phyloP scores from a whole-genome alignment of 306 rosid genomes.

The Trifolium fragiferum region DNA sequence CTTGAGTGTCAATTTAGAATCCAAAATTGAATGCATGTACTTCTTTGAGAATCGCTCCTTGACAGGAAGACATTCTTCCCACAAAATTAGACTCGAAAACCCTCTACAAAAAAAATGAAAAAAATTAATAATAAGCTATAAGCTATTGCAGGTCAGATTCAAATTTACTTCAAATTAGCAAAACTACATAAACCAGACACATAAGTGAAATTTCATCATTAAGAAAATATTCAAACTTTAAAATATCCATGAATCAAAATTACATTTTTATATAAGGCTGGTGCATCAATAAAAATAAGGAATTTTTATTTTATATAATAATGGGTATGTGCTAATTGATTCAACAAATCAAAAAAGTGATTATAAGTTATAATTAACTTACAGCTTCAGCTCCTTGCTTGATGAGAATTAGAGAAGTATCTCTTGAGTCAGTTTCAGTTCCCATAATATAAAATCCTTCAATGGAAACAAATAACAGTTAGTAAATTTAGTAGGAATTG shows the following conservation, averaged over 20 bases:
- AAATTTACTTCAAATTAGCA: constrained; percentile 9
- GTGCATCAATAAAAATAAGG: too few relatives aligned
- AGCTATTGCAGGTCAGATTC: neutral
- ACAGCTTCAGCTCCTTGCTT: constrained; percentile 58
- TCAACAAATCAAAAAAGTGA: too few relatives aligned
- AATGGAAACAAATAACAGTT: neutral
- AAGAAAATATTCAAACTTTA: constrained; percentile 3
- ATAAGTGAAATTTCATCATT: neutral
- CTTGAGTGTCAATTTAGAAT: constrained; percentile 81
- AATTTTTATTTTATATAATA: too few relatives aligned
- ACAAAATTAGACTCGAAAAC: constrained; percentile 78
- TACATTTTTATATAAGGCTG: too few relatives aligned
- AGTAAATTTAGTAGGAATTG: neutral
- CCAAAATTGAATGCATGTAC: constrained; percentile 88
- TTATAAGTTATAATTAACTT: too few relatives aligned
- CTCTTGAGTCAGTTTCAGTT: constrained; percentile 27
- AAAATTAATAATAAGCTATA: constrained; percentile 1
- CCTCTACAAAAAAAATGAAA: constrained; percentile 54
- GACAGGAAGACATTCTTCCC: constrained; percentile 74
- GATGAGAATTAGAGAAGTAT: constrained; percentile 38
- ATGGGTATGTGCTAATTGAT: too few relatives aligned
- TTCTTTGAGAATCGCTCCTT: constrained; percentile 94
- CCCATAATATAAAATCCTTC: constrained; percentile 36
- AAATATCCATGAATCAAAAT: neutral
- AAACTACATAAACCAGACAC: neutral